Base-by-base conservation (phyloP, 495 filamentous ascomycete species). In the Xylaria grammica region DNA sequence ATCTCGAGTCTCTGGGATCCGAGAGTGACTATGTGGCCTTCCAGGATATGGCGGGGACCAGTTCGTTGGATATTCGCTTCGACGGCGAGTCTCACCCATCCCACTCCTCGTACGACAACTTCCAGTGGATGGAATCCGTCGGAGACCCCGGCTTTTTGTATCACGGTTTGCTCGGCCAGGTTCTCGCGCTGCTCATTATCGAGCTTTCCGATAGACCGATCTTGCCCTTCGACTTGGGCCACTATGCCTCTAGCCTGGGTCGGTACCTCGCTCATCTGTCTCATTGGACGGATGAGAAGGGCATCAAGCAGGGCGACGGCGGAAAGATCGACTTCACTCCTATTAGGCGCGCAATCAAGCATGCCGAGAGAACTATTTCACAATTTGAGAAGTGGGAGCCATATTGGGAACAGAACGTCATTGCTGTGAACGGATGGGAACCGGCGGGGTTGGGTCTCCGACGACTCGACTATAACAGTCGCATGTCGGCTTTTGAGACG, bases 21-120 rank as follows among this genome's bases (percentile, higher is more conserved):
- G 91, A 87, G n/a, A 91, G 92, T 69, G 95, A 97, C 72, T 95
- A 92, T 69, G 90, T 94, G 30, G 87, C 94, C 36, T 99, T 97
- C 75, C 94, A 97, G 74, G 87, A 94, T 67, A 90, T 97, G 26
- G 94, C 92, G n/a, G 95, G 95, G 45, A 92, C 89, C 4, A 93
- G 91, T 6, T 94, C 91, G 19, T 81, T 98, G 56, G 95, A 98
- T 74, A 86, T 99, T 67, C 84, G 87, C 40, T 99, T 99, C 68
- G 74, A 79, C 0, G 92, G 90, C 19, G 78, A 83, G 19, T 72
- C 82, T n/a, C 93, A 82, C 73, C 93, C 94, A 2, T 88, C 89
- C 59, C 88, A 93, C 75, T 93, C 90, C 65, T 95, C 90, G 75
- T 93, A 95, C 73, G 95, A 97, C 71, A 94, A 87, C 63, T 93